These are phyloP conservation scores for Batkoa obscura DNA, from an alignment of 371 early-diverging fungal species.

Conservation along the genomic window DNA sequence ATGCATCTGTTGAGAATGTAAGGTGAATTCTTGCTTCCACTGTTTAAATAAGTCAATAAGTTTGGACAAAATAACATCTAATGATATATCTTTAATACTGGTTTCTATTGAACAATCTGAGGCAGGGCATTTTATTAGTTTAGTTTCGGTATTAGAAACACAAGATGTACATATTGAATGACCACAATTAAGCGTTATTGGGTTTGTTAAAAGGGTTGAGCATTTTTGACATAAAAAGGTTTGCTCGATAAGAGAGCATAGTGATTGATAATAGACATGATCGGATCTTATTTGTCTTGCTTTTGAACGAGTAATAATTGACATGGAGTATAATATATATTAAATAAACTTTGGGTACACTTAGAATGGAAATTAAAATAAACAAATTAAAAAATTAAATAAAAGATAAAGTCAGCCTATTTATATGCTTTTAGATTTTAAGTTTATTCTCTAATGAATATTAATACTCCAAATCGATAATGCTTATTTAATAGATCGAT, in stretches of 20 bases:
- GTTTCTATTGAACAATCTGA: background rate
- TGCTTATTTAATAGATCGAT: too few relatives aligned
- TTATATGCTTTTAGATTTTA: too few relatives aligned
- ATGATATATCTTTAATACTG: too few relatives aligned
- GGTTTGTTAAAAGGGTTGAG: background rate
- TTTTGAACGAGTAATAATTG: background rate
- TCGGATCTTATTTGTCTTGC: background rate
- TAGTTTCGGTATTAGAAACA: background rate
- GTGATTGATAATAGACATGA: background rate
- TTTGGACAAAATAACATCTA: background rate
- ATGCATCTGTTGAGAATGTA: background rate
- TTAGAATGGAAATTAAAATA: too few relatives aligned
- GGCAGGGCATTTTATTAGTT: background rate
- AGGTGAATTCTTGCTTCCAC: too few relatives aligned
- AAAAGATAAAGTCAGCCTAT: too few relatives aligned
- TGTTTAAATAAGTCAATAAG: background rate
- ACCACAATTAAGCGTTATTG: slow-evolving; percentile 1
- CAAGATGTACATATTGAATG: background rate
- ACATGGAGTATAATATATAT: background rate
- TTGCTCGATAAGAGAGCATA: background rate
- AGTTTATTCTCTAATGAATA: too few relatives aligned
- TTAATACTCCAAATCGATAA: too few relatives aligned
- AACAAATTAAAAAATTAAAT: too few relatives aligned
- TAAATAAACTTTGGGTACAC: too few relatives aligned
- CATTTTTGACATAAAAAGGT: background rate